These are phyloP conservation scores for Fusarium sp. DNA, from an alignment of 2,329 filamentous ascomycete genomes.

Conservation along the genomic window DNA sequence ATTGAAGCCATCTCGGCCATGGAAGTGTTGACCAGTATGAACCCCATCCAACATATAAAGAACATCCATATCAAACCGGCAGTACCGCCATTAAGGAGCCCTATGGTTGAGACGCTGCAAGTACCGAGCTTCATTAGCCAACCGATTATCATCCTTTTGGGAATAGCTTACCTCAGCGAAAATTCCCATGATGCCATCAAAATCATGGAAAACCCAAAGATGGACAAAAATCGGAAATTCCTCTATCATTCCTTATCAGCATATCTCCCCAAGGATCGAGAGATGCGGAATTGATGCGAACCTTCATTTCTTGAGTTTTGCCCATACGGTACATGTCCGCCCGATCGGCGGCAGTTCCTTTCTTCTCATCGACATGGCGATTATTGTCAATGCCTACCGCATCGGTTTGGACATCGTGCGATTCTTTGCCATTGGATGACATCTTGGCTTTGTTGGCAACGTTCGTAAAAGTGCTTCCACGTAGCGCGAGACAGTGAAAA, in stretches of 20 bases:
- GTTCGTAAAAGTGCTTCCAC: no score
- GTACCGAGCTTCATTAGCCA: not conserved
- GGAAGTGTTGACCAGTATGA: conserved; percentile 56
- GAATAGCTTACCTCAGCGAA: conserved; percentile 51
- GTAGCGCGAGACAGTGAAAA: no score
- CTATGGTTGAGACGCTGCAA: conserved; percentile 38
- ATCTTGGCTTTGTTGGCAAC: conserved; percentile 5
- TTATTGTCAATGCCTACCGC: conserved; percentile 2
- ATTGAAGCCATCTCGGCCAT: conserved; percentile 66
- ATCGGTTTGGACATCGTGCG: conserved; percentile 7
- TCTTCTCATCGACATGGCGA: conserved; percentile 38
- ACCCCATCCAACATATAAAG: conserved; percentile 56
- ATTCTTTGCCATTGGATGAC: conserved; percentile 30
- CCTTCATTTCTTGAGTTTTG: conserved; percentile 43
- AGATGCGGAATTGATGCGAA: conserved; percentile 6
- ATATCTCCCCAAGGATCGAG: accelerated
- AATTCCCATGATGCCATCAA: conserved; percentile 62
- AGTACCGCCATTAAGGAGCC: conserved; percentile 58
- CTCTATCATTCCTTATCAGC: conserved; percentile 42
- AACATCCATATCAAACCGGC: conserved; percentile 62
- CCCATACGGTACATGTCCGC: conserved; percentile 46
- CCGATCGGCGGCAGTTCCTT: conserved; percentile 40
- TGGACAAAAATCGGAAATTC: conserved; percentile 61
- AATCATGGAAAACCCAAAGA: conserved; percentile 62
- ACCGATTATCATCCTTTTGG: accelerated